These are phyloP conservation scores for Daldinia sp. DNA, from an alignment of 2,329 filamentous ascomycete species.

Conservation along the genomic window DNA sequence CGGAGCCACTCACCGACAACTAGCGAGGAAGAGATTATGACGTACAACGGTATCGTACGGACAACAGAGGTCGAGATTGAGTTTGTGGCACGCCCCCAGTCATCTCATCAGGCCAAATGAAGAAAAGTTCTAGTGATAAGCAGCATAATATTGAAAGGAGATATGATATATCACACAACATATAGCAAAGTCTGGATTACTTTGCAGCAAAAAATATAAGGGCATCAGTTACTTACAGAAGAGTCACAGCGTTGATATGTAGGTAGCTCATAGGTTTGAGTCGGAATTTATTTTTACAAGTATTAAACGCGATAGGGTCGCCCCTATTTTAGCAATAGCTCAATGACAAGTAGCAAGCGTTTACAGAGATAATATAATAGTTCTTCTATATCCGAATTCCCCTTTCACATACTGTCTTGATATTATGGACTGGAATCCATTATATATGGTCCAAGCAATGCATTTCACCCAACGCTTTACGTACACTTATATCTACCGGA, in stretches of 20 bases:
- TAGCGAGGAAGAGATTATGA: constrained; percentile 54
- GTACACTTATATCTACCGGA: no score
- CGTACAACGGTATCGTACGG: constrained; percentile 53
- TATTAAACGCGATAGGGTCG: not conserved
- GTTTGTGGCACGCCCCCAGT: constrained; percentile 29
- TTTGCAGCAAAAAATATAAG: constrained; percentile 17
- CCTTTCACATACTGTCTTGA: no score
- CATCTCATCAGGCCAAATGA: constrained; percentile 22
- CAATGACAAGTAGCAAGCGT: not conserved
- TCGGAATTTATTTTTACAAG: not conserved
- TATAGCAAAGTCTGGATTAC: constrained; percentile 10
- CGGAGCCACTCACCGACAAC: constrained; percentile 50
- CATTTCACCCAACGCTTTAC: no score
- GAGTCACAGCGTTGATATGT: not conserved
- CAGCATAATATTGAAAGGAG: constrained; percentile 12
- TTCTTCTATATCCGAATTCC: no score
- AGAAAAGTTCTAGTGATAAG: not conserved
- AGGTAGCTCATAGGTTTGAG: not conserved
- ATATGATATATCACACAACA: not conserved
- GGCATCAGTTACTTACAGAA: not conserved
- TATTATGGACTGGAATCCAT: no score
- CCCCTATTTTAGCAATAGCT: not conserved
- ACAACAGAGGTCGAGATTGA: constrained; percentile 41
- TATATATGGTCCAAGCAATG: no score
- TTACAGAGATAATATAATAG: no score